These are phyloP conservation scores for Lachancea dasiensis DNA, from an alignment of 805 yeast genomes.

Conservation along the genomic window DNA sequence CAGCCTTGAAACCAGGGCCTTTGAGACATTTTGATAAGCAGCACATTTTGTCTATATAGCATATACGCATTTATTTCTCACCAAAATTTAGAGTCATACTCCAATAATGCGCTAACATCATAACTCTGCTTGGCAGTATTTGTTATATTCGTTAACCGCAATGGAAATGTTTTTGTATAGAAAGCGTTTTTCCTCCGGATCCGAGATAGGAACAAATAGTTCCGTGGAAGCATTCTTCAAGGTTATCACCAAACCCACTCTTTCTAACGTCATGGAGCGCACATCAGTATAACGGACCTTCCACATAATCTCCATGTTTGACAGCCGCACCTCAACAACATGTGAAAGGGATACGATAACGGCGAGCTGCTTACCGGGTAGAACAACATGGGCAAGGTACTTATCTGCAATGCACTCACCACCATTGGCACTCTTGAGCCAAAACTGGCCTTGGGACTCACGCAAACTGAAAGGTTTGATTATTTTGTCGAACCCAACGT, in stretches of 20 bases:
- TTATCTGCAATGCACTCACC: slow-evolving; percentile 67
- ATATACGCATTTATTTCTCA: no score
- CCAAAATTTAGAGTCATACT: no score
- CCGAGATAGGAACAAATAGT: slow-evolving; percentile 80
- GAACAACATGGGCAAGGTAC: slow-evolving; percentile 78
- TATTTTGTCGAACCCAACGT: slow-evolving; percentile 61
- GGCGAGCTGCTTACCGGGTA: slow-evolving; percentile 74
- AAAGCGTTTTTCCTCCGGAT: slow-evolving; percentile 52
- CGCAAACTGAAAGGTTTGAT: slow-evolving; percentile 70
- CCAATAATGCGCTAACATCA: slow-evolving; percentile 10
- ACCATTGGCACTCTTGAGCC: slow-evolving; percentile 80
- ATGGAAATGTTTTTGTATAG: slow-evolving; percentile 67
- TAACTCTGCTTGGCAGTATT: slow-evolving; percentile 49
- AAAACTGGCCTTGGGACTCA: slow-evolving; percentile 90
- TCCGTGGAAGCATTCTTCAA: slow-evolving; percentile 50
- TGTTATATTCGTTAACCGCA: slow-evolving; percentile 79
- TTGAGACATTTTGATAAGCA: no score
- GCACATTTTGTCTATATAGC: no score
- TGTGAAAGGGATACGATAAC: slow-evolving; percentile 69
- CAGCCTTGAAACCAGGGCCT: no score
- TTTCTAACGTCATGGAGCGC: slow-evolving; percentile 66
- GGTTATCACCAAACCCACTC: slow-evolving; percentile 69
- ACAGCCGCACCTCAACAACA: slow-evolving; percentile 62
- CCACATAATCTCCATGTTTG: slow-evolving; percentile 64
- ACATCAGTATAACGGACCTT: slow-evolving; percentile 56